Conservation (phyloP, 1,284 basidiomycete genomes). For the Rugosomyces carneus region DNA sequence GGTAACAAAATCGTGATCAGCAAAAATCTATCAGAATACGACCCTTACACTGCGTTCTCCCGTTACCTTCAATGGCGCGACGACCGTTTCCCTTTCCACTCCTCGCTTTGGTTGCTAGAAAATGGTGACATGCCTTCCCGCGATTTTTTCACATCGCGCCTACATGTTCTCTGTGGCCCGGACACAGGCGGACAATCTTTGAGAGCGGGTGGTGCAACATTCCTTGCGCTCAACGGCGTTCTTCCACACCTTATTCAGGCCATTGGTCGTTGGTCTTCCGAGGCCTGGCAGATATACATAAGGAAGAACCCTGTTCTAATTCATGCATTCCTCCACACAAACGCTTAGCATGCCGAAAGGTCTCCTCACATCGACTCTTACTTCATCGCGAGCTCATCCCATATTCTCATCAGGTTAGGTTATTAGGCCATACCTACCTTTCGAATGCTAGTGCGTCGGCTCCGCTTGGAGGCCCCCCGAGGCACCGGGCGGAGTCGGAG, state of each 20-base stretch:
- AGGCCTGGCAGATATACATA: constrained; percentile 2
- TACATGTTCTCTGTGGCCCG: neutral
- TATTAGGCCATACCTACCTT: too few species aligned
- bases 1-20: constrained; percentile 6
- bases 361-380: neutral
- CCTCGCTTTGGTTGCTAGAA: neutral
- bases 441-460: too few species aligned
- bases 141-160: neutral
- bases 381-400: too few species aligned
- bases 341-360: neutral
- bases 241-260: constrained; percentile 2
- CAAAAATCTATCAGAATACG: neutral
- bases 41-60: constrained; percentile 1
- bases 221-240: neutral
- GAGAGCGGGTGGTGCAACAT: constrained; percentile 4
- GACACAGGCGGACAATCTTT: neutral
- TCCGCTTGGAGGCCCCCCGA: too few species aligned
- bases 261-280: constrained; percentile 2
- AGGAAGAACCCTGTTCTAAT: constrained; percentile 2
- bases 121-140: neutral
- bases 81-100: neutral
- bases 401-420: too few species aligned
- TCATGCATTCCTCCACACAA: neutral
- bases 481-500: too few species aligned
- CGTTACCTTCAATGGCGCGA: neutral